Base-by-base conservation (phyloP, 2,329 filamentous ascomycete species). In the Knufia fluminis region DNA sequence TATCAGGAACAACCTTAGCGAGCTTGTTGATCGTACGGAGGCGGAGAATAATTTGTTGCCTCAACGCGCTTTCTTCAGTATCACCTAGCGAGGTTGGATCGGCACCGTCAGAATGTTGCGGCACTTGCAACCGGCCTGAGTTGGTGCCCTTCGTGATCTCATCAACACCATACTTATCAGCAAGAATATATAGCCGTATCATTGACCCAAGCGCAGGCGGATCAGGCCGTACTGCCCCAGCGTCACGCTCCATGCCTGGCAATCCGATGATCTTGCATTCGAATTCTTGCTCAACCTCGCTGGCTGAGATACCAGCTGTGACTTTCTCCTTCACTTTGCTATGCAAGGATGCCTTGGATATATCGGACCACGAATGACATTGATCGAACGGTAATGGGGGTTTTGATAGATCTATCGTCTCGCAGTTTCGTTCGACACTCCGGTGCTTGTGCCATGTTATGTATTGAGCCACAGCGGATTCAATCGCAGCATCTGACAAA, bases 401-500 rank as follows among this genome's bases (percentile, higher is more conserved):
- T 17, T 20, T 17, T 22, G 17, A 20, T 4, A 17, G 12, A 16
- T 16, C 17, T 39, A 12, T 16, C 16, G 14, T 14, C 38, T n/a
- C 20, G 24, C 36, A 57, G 59, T 41, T 65, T 61, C 12, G 38
- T 22, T 40, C 12, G 17, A 22, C n/a, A 22, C 22, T 4, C 22
- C 4, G 17, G 9, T 10, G 3, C 16, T 19, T 12, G 10, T 22
- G n/a, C 40, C 40, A 43, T 4, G 7, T 14, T 3, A 26, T 12
- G 28, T 26, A 43, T 7, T 43, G 8, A 10, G 20, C n/a, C 3
- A 43, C 40, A 7, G 40, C 40, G 24, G 12, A 7, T 12, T 24
- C 17, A 43, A 28, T 19, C n/a, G 20, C 22, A 28, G 20, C 3
- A 28, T 43, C 9, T 26, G 20, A 7, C 3, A 43, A 22, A 10